Evolutionary conservation across 2,329 filamentous ascomycete genomes (phyloP).

Genomic region (Teratosphaeria pseudoeucalypti): DNA sequence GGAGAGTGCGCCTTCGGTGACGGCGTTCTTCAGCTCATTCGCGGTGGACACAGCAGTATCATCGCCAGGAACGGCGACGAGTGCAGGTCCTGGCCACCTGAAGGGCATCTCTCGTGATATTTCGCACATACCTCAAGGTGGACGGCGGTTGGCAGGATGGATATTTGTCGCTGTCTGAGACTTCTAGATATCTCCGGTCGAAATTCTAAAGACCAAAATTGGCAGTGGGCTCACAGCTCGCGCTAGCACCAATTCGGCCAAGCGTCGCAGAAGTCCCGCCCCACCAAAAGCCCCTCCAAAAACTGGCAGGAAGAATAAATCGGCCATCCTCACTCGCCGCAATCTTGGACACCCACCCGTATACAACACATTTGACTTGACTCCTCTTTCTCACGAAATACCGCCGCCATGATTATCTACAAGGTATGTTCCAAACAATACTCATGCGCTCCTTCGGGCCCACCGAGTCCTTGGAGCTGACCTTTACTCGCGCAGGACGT

Average conservation of each 20-base stretch:
- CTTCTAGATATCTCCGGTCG: not conserved
- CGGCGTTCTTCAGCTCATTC: conserved; percentile 57
- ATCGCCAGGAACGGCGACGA: conserved; percentile 24
- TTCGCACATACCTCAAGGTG: conserved; percentile 25
- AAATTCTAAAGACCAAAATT: not conserved
- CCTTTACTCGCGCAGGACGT: conserved; percentile 56
- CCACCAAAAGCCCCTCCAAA: not conserved
- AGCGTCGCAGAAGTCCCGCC: not conserved
- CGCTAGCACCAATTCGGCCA: not conserved
- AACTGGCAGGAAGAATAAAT: not conserved
- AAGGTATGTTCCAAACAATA: conserved; percentile 31
- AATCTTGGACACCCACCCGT: not conserved
- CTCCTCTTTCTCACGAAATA: conserved; percentile 1
- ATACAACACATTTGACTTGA: conserved; percentile 10
- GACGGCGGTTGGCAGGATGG: conserved; percentile 2
- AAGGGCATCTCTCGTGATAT: conserved; percentile 34
- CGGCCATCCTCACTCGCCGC: not conserved
- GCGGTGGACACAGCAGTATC: conserved; percentile 39
- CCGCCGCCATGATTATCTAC: conserved; percentile 47
- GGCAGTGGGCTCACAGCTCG: not conserved
- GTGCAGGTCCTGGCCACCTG: conserved; percentile 41
- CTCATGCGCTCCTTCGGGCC: not conserved
- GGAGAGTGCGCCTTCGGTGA: conserved; percentile 53
- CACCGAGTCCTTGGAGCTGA: not conserved
- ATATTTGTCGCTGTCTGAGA: not conserved